Evolutionary conservation across 2,329 filamentous ascomycete genomes (phyloP).

Genomic region (Diaporthe humulicola): DNA sequence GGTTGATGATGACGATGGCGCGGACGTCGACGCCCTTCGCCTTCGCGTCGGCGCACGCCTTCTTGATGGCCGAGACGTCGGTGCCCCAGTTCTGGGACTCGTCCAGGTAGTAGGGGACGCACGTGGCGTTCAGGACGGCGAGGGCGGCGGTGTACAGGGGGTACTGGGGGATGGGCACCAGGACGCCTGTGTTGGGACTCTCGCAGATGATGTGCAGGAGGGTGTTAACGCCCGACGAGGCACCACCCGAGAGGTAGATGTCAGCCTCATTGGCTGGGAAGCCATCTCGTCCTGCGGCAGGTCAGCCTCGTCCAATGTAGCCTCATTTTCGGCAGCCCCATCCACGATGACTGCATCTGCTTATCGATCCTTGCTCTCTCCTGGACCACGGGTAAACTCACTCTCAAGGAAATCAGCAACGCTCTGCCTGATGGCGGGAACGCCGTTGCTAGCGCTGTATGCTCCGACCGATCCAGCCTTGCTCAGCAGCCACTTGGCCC

Average conservation of each 20-base stretch:
- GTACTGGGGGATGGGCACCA: constrained; percentile 97
- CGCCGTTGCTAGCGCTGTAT: constrained; percentile 95
- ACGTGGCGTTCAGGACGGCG: constrained; percentile 84
- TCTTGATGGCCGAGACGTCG: constrained; percentile 81
- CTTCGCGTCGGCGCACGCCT: constrained; percentile 80
- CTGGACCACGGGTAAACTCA: constrained; percentile 55
- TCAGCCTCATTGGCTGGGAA: constrained; percentile 84
- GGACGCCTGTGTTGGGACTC: constrained; percentile 80
- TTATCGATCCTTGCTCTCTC: no score
- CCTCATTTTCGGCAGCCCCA: not conserved
- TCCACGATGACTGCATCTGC: not conserved
- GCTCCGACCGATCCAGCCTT: constrained; percentile 93
- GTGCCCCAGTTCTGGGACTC: constrained; percentile 91
- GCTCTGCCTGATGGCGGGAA: constrained; percentile 86
- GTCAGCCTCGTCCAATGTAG: constrained; percentile 39
- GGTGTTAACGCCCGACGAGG: constrained; percentile 94
- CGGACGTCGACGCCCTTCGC: constrained; percentile 86
- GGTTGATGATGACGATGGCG: constrained; percentile 97
- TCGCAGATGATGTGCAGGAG: constrained; percentile 91
- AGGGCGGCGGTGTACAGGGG: constrained; percentile 97
- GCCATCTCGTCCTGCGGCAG: constrained; percentile 79
- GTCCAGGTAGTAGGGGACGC: constrained; percentile 94
- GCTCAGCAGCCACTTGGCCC: constrained; percentile 84
- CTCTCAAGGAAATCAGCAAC: constrained; percentile 93
- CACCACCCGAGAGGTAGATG: constrained; percentile 92